Evolutionary conservation across 2,329 filamentous ascomycete species (phyloP), one percentile per base, ranked within the genome.

Genomic region (Phaeophleospora eucalypticola): DNA sequence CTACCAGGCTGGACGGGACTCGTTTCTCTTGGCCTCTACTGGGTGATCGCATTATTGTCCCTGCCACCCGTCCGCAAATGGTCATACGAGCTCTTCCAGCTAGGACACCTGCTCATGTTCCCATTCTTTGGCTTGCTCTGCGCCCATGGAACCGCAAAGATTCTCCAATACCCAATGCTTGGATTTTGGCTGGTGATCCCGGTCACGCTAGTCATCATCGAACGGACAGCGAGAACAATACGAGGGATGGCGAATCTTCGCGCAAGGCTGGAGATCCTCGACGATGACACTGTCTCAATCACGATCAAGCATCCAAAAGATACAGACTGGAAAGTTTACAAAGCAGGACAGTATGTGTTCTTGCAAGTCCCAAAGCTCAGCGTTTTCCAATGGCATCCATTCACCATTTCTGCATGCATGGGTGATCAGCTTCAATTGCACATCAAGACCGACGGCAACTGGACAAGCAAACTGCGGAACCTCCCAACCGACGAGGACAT

Each of bases 371-470:
- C 77, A 0, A 51, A 66, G 21, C 60, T 81, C 17, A 78, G 75
- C 32, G 64, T 69, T 41, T 81, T 77, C 47, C 77, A 81, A 54
- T 81, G 78, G 78, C 78, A 81, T 46, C 78, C 77, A 0, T 81
- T 81, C 53, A 81, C 78, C 0, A 74, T 81, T 0, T 80, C 78
- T 0, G 73, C 74, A 2, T 81, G 77, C 52, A 68, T 71, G 12
- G 76, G 72, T 0, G 73, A 74, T 19, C 68, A 71, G 24, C 71
- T 81, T 63, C 72, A 74, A 58, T 59, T 81, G 0, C 78, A 81
- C 53, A 79, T 81, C 66, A 81, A 81, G 58, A 75, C 74, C 2
- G 76, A 80, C 37, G 78, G 78, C 0, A 71, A 80, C 59, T 81
- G 77, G 78, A 80, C 78, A 0, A 64, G 64, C 3, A 64, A 62